phyloP scores from a whole-genome alignment of 257 asterid species.

The Ajuga chamaepitys region DNA sequence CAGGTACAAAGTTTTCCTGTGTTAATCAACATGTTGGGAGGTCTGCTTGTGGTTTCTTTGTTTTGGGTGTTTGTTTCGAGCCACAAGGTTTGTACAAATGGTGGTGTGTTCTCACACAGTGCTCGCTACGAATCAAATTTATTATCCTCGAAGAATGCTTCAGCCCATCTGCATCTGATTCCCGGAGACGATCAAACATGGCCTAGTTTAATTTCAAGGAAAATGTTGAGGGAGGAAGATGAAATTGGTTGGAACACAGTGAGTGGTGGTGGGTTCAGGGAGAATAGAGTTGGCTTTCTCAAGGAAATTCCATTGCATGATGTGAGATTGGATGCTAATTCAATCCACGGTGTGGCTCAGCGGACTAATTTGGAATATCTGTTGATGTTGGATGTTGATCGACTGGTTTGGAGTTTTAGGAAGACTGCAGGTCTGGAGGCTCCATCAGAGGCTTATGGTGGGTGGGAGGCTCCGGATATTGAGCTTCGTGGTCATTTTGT shows the following conservation, averaged over 20 bases:
- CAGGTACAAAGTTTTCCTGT: constrained; percentile 18
- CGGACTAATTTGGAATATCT: constrained; percentile 83
- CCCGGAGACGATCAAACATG: constrained; percentile 64
- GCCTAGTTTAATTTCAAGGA: constrained; percentile 65
- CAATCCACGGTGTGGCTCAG: constrained; percentile 77
- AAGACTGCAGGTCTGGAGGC: constrained; percentile 72
- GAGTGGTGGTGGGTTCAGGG: constrained; percentile 20
- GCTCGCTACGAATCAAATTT: constrained; percentile 35
- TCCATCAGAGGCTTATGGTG: constrained; percentile 73
- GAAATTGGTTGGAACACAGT: constrained; percentile 42
- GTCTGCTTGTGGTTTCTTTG: constrained; percentile 28
- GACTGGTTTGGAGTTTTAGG: constrained; percentile 82
- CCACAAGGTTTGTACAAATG: constrained; percentile 62
- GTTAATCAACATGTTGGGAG: constrained; percentile 20
- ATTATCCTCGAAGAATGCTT: constrained; percentile 39
- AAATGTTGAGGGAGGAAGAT: constrained; percentile 59
- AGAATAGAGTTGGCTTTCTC: constrained; percentile 33
- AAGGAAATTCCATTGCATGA: constrained; percentile 59
- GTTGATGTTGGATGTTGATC: constrained; percentile 82
- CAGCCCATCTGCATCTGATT: constrained; percentile 58
- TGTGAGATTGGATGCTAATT: constrained; percentile 62
- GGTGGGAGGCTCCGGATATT: constrained; percentile 66
- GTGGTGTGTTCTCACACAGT: constrained; percentile 55
- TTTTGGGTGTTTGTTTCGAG: constrained; percentile 34
- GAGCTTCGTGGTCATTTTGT: constrained; percentile 99